A percentile compares a stretch with the other conserved stretches of the same genome.
Conservation (phyloP, 495 filamentous ascomycete species). For the Penicillium cosmopolitanum region DNA sequence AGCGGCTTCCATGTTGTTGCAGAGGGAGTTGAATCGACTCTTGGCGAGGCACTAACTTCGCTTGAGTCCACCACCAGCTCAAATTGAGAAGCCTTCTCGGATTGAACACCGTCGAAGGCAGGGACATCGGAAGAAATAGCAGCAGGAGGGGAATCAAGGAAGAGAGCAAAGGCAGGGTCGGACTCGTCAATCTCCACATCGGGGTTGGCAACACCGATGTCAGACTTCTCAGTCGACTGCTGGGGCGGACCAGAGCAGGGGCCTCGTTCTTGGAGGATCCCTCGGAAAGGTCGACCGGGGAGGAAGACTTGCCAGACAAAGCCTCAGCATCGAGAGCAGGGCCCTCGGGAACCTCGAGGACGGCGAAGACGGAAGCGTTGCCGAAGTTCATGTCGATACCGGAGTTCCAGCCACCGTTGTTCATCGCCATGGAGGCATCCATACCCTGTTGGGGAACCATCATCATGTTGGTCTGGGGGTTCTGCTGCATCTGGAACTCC, state of each 20-base stretch:
- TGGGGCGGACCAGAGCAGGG: conserved; percentile 48
- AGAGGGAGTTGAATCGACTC: conserved; percentile 48
- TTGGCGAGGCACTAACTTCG: conserved; percentile 33
- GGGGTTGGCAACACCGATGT: conserved; percentile 38
- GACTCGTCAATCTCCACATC: conserved; percentile 61
- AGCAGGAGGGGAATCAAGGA: conserved; percentile 47
- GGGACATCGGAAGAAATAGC: conserved; percentile 24
- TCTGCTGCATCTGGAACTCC: conserved; percentile 61
- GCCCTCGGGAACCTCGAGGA: conserved; percentile 74
- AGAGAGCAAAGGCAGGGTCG: conserved; percentile 64
- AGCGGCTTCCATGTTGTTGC: conserved; percentile 53
- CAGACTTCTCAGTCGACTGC: conserved; percentile 34
- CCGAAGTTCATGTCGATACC: conserved; percentile 57
- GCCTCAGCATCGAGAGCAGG: conserved; percentile 63
- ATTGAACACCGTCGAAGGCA: conserved; percentile 57
- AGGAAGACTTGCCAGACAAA: conserved; percentile 69
- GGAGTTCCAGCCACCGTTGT: conserved; percentile 29
- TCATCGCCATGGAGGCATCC: conserved; percentile 61
- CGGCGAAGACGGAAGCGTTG: conserved; percentile 77
- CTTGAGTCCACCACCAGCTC: conserved; percentile 63
- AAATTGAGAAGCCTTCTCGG: conserved; percentile 61
- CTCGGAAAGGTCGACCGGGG: conserved; percentile 43
- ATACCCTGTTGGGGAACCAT: conserved; percentile 76
- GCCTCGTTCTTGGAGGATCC: conserved; percentile 54
- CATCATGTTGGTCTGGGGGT: conserved; percentile 66